Base-by-base conservation (phyloP, 129 eudicot species). In the Ambrosia trifida region DNA sequence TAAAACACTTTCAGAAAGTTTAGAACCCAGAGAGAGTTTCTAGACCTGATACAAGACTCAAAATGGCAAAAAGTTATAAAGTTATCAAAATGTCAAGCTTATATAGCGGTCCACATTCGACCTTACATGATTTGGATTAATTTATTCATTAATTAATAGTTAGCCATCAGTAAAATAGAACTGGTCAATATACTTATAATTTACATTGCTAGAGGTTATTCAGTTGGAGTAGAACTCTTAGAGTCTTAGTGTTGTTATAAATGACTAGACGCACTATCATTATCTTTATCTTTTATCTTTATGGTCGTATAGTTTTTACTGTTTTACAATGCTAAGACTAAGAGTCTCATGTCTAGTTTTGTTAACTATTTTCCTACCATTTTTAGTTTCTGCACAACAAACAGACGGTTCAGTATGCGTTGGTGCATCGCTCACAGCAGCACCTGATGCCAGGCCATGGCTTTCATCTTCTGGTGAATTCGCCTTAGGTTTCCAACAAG, bases 251-350 rank as follows among this genome's bases (percentile, higher is more conserved):
- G n/a, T 4, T 53, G 60, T 54, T 54, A 54, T 54, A 19, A 19
- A 54, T 2, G 13, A 54, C 61, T 9, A 54, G 14, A 18, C 31
- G 10, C 24, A 4, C n/a, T n/a, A n/a, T n/a, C n/a, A n/a, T n/a
- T n/a, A n/a, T n/a, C n/a, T n/a, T n/a, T n/a, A n/a, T n/a, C n/a
- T n/a, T n/a, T n/a, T n/a, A n/a, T n/a, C n/a, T n/a, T n/a, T n/a
- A n/a, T n/a, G n/a, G 36, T 56, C 8, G 16, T 4, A 1, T 56
- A 11, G 2, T 24, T 54, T 56, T 56, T 9, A 56, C 62, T 20
- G 62, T 56, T 28, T 56, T 20, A 56, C 36, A 56, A 56, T 11
- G 62, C 62, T 10, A 56, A n/a, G n/a, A n/a, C n/a, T n/a, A n/a
- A 56, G 36, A 56, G 35, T 24, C 28, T 10, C n/a, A 10, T 56